Evolutionary conservation across 2,329 filamentous ascomycete species (phyloP), one percentile per base, ranked within the genome.

Genomic region (Ascochyta rabiei): DNA sequence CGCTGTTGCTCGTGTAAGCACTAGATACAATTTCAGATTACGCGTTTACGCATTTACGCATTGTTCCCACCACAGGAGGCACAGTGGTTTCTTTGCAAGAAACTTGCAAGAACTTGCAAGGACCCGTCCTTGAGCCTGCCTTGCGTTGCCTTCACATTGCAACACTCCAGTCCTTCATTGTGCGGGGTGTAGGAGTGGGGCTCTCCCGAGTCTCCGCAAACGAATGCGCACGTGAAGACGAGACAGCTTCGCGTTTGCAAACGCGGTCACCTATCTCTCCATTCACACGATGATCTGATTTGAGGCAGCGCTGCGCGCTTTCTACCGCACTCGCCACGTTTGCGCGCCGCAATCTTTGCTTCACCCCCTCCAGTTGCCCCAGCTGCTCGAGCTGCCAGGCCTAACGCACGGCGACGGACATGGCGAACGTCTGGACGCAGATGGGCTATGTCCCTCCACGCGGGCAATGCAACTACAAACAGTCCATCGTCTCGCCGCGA

Each of bases 361-460:
- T 18, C 13, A 15, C 18, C 28, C 4, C 8, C 31, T 15, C n/a
- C 12, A 21, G 24, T 15, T 41, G 15, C 23, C 13, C 10, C n/a
- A 24, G 24, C 39, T 31, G 16, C 19, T 28, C 26, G 8, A 10
- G 26, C 26, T 28, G 26, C 9, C 6, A 28, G 3, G 30, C 8
- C 33, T 39, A 44, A 23, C 21, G 6, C 21, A 23, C 21, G 61
- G 58, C 61, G 21, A 58, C 53, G 37, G 59, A 40, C 45, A 66
- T 64, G 39, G 63, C 73, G 16, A 79, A 77, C 59, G 79, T 83
- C 44, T 83, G 81, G 81, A 69, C 73, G 16, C 76, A 79, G 19
- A 82, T 82, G 80, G 74, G 76, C 63, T 82, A 83, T 58, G 70
- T 73, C 10, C 77, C 81, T 24, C 81, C 81, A 6, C 78, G 79